A percentile compares a stretch with the other conserved stretches of the same genome.
Conservation (phyloP, 495 filamentous ascomycete genomes). For the Annulohypoxylon moriforme region DNA sequence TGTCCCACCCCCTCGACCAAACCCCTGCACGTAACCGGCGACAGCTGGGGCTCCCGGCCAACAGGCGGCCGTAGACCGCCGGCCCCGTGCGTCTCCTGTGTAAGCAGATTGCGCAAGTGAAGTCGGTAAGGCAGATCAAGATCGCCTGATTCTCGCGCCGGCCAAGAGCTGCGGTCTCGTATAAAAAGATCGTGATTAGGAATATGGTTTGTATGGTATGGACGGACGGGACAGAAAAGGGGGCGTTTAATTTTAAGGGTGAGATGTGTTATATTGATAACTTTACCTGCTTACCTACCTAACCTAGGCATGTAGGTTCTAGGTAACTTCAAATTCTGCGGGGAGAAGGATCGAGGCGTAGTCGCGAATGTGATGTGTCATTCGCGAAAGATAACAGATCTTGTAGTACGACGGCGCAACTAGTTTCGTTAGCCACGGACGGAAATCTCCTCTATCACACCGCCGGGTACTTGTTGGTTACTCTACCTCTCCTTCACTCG, state of each 20-base stretch:
- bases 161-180: neutral
- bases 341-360: neutral
- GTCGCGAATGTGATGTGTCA: neutral
- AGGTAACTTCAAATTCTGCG: neutral
- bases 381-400: constrained; percentile 30
- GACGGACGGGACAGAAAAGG: neutral
- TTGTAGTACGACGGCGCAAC: constrained; percentile 9
- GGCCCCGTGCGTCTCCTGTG: constrained; percentile 19
- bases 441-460: constrained; percentile 14
- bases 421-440: constrained; percentile 3
- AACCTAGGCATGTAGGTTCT: neutral
- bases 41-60: constrained; percentile 28
- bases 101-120: constrained; percentile 14
- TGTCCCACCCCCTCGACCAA: neutral
- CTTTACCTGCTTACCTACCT: no score
- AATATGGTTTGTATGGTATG: neutral
- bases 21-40: constrained; percentile 32
- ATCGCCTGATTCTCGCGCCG: constrained; percentile 16
- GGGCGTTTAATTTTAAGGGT: neutral
- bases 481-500: neutral
- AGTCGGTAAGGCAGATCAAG: constrained; percentile 14
- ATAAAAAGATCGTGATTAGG: neutral
- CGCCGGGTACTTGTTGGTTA: neutral
- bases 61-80: constrained; percentile 9
- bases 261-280: constrained; percentile 1